Conservation (phyloP, 768 basidiomycete species). For the Tulasnella sp. region DNA sequence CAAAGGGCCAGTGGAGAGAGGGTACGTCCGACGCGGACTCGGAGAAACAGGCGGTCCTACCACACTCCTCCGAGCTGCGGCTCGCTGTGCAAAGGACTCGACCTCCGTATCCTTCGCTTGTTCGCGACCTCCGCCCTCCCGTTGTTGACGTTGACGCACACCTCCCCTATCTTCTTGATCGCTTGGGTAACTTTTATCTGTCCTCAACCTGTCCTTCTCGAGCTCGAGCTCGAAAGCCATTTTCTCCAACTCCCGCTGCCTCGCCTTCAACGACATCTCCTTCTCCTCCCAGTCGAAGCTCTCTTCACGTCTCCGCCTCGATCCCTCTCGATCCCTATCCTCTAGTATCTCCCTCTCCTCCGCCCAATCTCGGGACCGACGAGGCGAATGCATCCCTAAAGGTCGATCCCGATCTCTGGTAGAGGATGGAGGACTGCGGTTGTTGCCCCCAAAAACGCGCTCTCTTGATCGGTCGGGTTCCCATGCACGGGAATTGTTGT, state of each 20-base stretch:
- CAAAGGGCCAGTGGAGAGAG: background rate
- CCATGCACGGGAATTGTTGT: background rate
- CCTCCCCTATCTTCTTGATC: background rate
- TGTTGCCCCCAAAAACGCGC: background rate
- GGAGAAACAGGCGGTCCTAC: background rate
- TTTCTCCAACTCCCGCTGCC: conserved; percentile 9
- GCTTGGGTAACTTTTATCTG: background rate
- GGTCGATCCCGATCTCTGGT: background rate
- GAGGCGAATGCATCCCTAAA: background rate
- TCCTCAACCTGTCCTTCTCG: background rate
- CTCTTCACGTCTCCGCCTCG: conserved; percentile 10
- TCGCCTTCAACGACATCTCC: conserved; percentile 2
- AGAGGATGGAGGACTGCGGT: background rate
- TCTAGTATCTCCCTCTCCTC: conserved; percentile 7
- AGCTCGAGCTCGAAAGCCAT: background rate
- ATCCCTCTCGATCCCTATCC: conserved; percentile 11
- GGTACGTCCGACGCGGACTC: conserved; percentile 4
- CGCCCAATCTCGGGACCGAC: conserved; percentile 10
- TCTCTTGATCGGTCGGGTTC: conserved; percentile 2
- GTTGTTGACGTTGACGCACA: background rate
- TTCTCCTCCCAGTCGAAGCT: conserved; percentile 2
- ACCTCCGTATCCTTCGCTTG: background rate
- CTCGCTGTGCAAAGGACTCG: too few species aligned
- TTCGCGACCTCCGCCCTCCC: background rate
- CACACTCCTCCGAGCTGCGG: background rate